These are phyloP conservation scores for Cryptococcus hybrid DNA, from an alignment of 1,284 basidiomycete genomes.

Conservation along the genomic window DNA sequence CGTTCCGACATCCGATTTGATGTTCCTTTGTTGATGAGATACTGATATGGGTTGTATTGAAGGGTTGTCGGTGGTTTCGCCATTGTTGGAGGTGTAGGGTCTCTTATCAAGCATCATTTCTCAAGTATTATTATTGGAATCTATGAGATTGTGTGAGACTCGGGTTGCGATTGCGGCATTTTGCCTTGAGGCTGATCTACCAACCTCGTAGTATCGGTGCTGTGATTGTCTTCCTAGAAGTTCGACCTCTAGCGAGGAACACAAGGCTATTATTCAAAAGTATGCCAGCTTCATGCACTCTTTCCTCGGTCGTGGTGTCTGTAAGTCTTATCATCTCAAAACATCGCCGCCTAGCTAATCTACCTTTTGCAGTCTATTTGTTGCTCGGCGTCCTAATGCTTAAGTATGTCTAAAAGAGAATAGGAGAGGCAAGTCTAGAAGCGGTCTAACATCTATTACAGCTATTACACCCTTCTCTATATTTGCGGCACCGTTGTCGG, in stretches of 20 bases:
- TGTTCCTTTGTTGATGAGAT: background rate
- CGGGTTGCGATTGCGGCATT: slow-evolving; percentile 3
- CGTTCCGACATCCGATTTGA: no score
- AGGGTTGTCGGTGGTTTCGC: slow-evolving; percentile 48
- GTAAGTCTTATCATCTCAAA: slow-evolving; percentile 16
- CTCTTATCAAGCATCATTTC: slow-evolving; percentile 46
- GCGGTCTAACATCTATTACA: slow-evolving; percentile 6
- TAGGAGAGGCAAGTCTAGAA: background rate
- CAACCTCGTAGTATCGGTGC: slow-evolving; percentile 31
- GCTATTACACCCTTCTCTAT: slow-evolving; percentile 49
- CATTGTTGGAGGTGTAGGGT: slow-evolving; percentile 45
- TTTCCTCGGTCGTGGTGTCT: slow-evolving; percentile 49
- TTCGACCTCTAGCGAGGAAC: slow-evolving; percentile 38
- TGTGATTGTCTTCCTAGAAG: slow-evolving; percentile 43
- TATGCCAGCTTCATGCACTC: slow-evolving; percentile 52
- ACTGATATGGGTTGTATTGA: background rate
- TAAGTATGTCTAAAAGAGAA: slow-evolving; percentile 29
- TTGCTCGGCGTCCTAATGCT: slow-evolving; percentile 49
- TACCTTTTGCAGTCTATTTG: slow-evolving; percentile 46
- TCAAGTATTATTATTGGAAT: slow-evolving; percentile 46
- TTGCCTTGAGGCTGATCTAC: background rate
- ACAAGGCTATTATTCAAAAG: slow-evolving; percentile 42
- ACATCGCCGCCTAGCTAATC: background rate
- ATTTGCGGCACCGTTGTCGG: slow-evolving; percentile 46
- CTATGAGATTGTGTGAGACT: slow-evolving; percentile 38